These are phyloP conservation scores for Hortaea sp. DNA, from an alignment of 2,329 filamentous ascomycete genomes.

Conservation along the genomic window DNA sequence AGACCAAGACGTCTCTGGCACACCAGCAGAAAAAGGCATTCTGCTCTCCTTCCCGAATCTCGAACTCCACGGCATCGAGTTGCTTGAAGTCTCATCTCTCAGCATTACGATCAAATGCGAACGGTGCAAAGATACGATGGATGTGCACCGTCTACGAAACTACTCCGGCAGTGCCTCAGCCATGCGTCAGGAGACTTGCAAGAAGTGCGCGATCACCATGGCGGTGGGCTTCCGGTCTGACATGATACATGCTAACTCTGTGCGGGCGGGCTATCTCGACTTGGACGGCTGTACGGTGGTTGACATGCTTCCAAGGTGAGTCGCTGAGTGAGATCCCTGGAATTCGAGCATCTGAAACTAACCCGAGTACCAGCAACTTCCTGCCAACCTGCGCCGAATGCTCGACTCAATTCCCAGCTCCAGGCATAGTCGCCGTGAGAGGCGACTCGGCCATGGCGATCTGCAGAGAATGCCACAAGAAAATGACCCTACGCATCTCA, in stretches of 20 bases:
- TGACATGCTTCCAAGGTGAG: constrained; percentile 55
- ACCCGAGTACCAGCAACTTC: constrained; percentile 49
- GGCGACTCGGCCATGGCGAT: constrained; percentile 65
- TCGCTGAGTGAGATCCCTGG: constrained; percentile 33
- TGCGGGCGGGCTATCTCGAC: constrained; percentile 70
- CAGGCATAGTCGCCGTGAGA: constrained; percentile 60
- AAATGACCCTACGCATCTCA: constrained; percentile 70
- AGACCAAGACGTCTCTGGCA: constrained; percentile 25
- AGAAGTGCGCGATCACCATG: constrained; percentile 44
- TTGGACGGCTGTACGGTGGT: constrained; percentile 62
- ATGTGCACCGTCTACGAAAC: constrained; percentile 56
- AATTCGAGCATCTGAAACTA: neutral
- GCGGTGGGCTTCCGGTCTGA: constrained; percentile 47
- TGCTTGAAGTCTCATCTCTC: constrained; percentile 58
- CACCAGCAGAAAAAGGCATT: constrained; percentile 55
- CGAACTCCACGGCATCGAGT: constrained; percentile 66
- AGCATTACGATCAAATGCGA: constrained; percentile 67
- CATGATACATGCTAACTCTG: constrained; percentile 61
- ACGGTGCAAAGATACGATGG: constrained; percentile 64
- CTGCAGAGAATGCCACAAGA: constrained; percentile 68
- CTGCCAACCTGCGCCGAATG: constrained; percentile 68
- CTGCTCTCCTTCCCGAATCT: constrained; percentile 68
- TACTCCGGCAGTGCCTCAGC: constrained; percentile 30
- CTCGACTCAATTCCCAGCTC: constrained; percentile 53
- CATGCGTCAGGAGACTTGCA: constrained; percentile 40